Evolutionary conservation across 805 yeast species (phyloP), one percentile per base, ranked within the genome.

Genomic region (Henningerozyma blattae): DNA sequence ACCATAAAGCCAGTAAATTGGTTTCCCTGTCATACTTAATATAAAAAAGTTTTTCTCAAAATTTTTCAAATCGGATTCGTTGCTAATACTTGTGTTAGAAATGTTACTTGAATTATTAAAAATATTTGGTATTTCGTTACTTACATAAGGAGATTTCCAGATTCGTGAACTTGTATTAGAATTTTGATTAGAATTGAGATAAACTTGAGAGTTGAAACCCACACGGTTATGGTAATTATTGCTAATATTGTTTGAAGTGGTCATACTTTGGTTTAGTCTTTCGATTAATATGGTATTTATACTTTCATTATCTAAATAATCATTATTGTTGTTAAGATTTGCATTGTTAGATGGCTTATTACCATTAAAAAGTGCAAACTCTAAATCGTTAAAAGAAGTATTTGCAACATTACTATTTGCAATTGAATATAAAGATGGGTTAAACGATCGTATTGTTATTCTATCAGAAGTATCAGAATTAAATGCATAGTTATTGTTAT

Each of bases 21-120:
- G 94, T 51, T 86, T 86, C 0, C 95, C 95, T 1, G 95, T 94
- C 2, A 76, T 61, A 0, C 94, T 81, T 8, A 86, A 61, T 3
- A 86, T 71, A 44, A 83, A 79, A 48, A 79, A 82, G 39, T 85
- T 93, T 52, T 84, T 85, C 30, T 56, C 57, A 18, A 37, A 35
- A 1, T 31, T 22, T 7, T 32, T 26, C 2, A 36, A 17, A 9
- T 28, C 14, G 28, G 30, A 25, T 15, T 34, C 19, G 4, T 14
- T 17, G 10, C n/a, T 24, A 15, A 24, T n/a, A 24, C 20, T 18
- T 18, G 10, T 10, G 9, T 16, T 26, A 1, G 36, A 15, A 3
- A 24, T 4, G 8, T 18, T 18, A 14, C 10, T 9, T 9, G n/a
- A n/a, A 24, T n/a, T 10, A 6, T 33, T 27, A 28, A 54, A 54